phyloP scores from a whole-genome alignment of 2,329 filamentous ascomycete species.

The Claviceps paspali region DNA sequence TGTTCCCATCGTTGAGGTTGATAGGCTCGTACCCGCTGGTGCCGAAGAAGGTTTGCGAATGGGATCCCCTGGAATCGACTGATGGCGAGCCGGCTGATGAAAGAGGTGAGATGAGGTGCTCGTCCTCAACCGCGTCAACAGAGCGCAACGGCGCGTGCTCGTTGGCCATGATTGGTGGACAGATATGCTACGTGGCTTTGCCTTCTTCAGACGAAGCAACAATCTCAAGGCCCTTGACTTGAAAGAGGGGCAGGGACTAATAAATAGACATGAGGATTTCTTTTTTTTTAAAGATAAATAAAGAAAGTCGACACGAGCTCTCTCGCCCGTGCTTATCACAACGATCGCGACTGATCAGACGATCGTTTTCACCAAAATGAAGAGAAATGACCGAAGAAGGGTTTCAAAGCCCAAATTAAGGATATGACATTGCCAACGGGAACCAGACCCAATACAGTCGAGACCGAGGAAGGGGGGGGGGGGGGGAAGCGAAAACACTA shows the following conservation, averaged over 20 bases:
- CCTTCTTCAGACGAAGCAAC: neutral
- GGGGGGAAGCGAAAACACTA: too few species aligned
- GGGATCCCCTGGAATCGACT: neutral
- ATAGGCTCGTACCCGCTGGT: neutral
- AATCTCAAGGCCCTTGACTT: neutral
- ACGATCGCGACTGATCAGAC: too few species aligned
- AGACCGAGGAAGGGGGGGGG: too few species aligned
- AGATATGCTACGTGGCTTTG: neutral
- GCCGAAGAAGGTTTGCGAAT: neutral
- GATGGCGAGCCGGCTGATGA: neutral
- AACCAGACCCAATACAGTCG: too few species aligned
- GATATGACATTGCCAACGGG: too few species aligned
- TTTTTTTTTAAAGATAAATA: too few species aligned
- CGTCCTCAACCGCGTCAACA: neutral
- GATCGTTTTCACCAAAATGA: too few species aligned
- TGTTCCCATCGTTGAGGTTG: neutral
- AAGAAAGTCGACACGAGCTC: too few species aligned
- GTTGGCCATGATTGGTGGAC: neutral
- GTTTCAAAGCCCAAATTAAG: neutral
- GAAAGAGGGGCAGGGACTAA: neutral
- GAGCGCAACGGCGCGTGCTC: neutral
- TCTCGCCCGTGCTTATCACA: too few species aligned
- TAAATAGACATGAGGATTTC: too few species aligned
- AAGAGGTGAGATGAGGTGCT: neutral
- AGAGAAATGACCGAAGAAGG: neutral